Evolutionary conservation across 768 basidiomycete species (phyloP).

Genomic region (Leucogyrophana mollusca): DNA sequence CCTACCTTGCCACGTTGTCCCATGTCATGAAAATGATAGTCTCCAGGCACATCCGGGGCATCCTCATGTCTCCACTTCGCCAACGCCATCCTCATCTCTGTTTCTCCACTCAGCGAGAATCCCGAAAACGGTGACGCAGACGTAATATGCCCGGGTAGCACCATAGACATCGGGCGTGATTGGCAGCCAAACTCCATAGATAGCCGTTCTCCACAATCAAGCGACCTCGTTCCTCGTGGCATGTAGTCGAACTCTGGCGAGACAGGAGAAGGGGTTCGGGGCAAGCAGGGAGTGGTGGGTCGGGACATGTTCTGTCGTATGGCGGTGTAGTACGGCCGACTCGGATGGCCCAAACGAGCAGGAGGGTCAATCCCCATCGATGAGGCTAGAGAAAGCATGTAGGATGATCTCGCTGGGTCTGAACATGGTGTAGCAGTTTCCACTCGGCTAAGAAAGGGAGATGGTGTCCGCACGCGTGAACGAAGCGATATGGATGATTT

Average conservation of each 20-base stretch:
- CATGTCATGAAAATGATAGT: slow-evolving; percentile 29
- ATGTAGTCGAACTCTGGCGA: slow-evolving; percentile 19
- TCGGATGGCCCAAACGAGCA: slow-evolving; percentile 49
- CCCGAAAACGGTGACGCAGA: slow-evolving; percentile 28
- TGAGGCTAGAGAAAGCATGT: slow-evolving; percentile 16
- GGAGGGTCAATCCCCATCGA: slow-evolving; percentile 18
- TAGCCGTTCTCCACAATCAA: slow-evolving; percentile 18
- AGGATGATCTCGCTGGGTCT: slow-evolving; percentile 17
- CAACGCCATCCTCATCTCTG: slow-evolving; percentile 55
- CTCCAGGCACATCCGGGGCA: slow-evolving; percentile 28
- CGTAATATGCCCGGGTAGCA: slow-evolving; percentile 16
- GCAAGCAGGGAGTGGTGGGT: slow-evolving; percentile 33
- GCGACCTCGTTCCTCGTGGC: slow-evolving; percentile 31
- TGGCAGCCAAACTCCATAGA: slow-evolving; percentile 14
- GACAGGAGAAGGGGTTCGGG: slow-evolving; percentile 21
- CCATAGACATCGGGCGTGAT: slow-evolving; percentile 29
- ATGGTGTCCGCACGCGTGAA: slow-evolving; percentile 18
- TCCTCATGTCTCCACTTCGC: slow-evolving; percentile 36
- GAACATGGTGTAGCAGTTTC: slow-evolving; percentile 15
- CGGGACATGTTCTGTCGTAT: slow-evolving; percentile 50
- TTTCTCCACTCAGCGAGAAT: slow-evolving; percentile 60
- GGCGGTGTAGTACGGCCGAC: slow-evolving; percentile 53
- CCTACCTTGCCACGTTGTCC: slow-evolving; percentile 14
- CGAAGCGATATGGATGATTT: slow-evolving; percentile 22
- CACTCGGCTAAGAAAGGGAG: slow-evolving; percentile 20